These are phyloP conservation scores for Piloderma croceum DNA, from an alignment of 768 basidiomycete genomes.

Conservation along the genomic window DNA sequence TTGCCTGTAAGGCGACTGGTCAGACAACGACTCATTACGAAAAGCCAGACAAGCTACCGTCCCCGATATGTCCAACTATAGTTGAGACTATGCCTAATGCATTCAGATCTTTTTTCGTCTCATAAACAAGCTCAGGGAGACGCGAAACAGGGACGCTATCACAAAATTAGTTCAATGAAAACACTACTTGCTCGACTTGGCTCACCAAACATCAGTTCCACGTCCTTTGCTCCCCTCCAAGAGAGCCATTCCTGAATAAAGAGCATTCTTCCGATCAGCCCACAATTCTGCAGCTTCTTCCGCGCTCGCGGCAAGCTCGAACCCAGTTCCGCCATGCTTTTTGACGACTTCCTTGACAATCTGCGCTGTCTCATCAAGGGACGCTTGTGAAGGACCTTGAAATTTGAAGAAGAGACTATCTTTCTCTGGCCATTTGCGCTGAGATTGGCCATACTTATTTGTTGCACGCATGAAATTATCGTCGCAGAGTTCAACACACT, in stretches of 20 bases:
- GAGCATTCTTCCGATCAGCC: slow-evolving; percentile 65
- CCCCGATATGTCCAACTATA: slow-evolving; percentile 75
- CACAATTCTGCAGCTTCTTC: slow-evolving; percentile 71
- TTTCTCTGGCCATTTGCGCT: slow-evolving; percentile 50
- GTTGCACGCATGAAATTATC: slow-evolving; percentile 59
- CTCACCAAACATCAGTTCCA: slow-evolving; percentile 75
- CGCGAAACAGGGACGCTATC: slow-evolving; percentile 56
- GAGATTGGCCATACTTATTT: slow-evolving; percentile 50
- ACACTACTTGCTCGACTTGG: too few relatives aligned
- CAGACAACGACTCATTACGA: background rate
- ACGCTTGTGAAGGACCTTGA: slow-evolving; percentile 58
- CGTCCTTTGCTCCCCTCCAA: slow-evolving; percentile 53
- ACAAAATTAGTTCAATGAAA: too few relatives aligned
- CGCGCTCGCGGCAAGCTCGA: slow-evolving; percentile 56
- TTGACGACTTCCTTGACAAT: slow-evolving; percentile 53
- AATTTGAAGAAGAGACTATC: slow-evolving; percentile 87
- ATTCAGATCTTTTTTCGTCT: slow-evolving; percentile 67
- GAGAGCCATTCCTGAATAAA: slow-evolving; percentile 50
- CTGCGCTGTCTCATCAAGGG: slow-evolving; percentile 56
- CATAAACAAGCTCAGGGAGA: slow-evolving; percentile 57
- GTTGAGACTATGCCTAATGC: slow-evolving; percentile 51
- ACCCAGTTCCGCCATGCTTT: slow-evolving; percentile 63
- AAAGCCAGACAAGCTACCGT: slow-evolving; percentile 44
- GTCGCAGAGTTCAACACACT: slow-evolving; percentile 84
- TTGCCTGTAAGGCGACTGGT: slow-evolving; percentile 29